Evolutionary conservation across 768 basidiomycete species (phyloP), one percentile per base, ranked within the genome.

Genomic region (Cystobasidium onofrii): DNA sequence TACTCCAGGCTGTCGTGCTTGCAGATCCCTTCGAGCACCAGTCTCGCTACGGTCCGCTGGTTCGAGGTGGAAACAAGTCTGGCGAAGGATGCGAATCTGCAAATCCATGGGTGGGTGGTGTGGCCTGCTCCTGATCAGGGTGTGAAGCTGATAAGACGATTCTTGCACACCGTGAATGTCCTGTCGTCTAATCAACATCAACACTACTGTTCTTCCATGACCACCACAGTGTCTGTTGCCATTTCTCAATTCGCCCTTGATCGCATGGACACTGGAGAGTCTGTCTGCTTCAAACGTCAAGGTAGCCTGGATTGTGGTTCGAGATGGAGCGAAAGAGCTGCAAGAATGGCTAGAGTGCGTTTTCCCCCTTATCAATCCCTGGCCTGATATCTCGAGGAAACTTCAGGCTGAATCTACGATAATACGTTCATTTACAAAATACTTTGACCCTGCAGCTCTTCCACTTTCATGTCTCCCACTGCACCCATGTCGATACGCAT

Each of bases 241-340:
- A 0, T 86, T 98, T 77, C 93, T 93, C 82, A 97, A 97, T 81
- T 89, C 90, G 0, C 89, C 93, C 2, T 83, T 99, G 34, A 85
- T 99, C 39, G 91, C 92, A 78, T 98, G 95, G 93, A 97, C 96
- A 1, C 88, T 98, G 74, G 96, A 99, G 80, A 90, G 90, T 80
- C 86, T 99, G 41, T 88, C 91, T 33, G 84, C 96, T n/a, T 91
- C 92, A 39, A 92, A 92, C 67, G 92, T 99, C 41, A 91, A 94
- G 80, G 91, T 97, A 82, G 90, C 96, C 73, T 95, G 96, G 80
- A 89, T 99, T 57, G 88, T 98, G 78, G 94, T 93, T 80, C 87
- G 91, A 74, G 94, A 92, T 63, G 90, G 95, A 81, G 87, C 57
- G 33, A 74, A 69, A 43, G 88, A 89, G 78, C 88, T 97, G 78